Evolutionary conservation across 2,329 filamentous ascomycete genomes (phyloP), one percentile per base, ranked within the genome.

Genomic region (Epichloe elymi): DNA sequence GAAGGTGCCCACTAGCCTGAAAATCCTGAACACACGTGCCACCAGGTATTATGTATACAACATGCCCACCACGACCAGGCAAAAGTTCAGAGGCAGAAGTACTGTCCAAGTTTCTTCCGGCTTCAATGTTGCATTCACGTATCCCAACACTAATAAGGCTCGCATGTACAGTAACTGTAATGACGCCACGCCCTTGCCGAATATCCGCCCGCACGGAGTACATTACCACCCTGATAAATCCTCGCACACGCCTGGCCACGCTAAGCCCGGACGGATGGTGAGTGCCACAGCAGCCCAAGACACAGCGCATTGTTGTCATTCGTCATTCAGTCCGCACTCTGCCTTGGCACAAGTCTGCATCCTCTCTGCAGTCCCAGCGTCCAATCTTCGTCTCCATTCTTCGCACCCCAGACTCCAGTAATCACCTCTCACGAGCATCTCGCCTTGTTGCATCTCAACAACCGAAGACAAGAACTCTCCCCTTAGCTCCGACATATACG

Each of bases 241-340:
- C 38, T n/a, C 38, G 30, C 39, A 14, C 43, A 40, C 35, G 10
- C 30, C 19, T 14, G 17, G 26, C 38, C 43, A 51, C 51, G 46
- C 51, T 43, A 46, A 51, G 51, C 42, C 51, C 40, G 41, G 48
- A 41, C 40, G 41, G 48, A 41, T 46, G 30, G 33, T 35, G 48
- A 45, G 54, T 57, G 51, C 49, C 45, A 55, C 49, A 43, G 36
- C 50, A 50, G 46, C 43, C 46, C 51, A 42, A 38, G 30, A 50
- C 50, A 46, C 51, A 51, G 52, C 51, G 36, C 33, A 49, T 51
- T 52, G 49, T 55, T 55, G 46, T 53, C 54, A 53, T 54, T 52
- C 51, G 39, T 49, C 50, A 49, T 51, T 41, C 48, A 39, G 41
- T 49, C 44, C 45, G 41, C 40, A 50, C 51, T 52, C 51, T 49